Percentiles rank a stretch among this genome's conserved stretches.
These are phyloP conservation scores for Suillus plorans DNA, from an alignment of 768 basidiomycete genomes.

Conservation along the genomic window DNA sequence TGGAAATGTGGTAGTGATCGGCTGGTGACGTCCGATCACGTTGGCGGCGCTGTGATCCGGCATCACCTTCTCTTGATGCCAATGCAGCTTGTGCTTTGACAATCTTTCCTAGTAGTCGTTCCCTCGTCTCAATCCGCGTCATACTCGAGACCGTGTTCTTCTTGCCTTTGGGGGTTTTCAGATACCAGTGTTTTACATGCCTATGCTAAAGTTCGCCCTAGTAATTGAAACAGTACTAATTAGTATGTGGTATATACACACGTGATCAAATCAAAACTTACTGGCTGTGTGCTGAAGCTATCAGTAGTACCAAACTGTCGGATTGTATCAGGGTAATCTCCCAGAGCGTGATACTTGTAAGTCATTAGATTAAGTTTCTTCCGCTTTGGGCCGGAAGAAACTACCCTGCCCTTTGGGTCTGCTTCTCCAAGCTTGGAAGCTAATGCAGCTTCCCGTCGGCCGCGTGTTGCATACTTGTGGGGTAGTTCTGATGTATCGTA, in stretches of 20 bases:
- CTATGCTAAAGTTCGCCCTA: conserved; percentile 39
- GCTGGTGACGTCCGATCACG: conserved; percentile 15
- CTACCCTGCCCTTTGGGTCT: neutral
- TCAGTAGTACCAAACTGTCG: conserved; percentile 32
- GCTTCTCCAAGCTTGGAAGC: neutral
- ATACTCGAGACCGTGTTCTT: conserved; percentile 25
- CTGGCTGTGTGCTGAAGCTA: conserved; percentile 31
- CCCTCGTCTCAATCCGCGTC: conserved; percentile 16
- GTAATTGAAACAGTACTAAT: neutral
- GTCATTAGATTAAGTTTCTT: conserved; percentile 4
- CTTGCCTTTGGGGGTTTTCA: conserved; percentile 32
- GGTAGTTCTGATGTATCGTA: neutral
- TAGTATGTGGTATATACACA: neutral
- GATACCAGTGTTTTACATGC: conserved; percentile 35
- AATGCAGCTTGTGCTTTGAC: neutral
- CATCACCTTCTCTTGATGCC: conserved; percentile 2
- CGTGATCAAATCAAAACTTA: conserved; percentile 14
- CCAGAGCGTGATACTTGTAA: conserved; percentile 15
- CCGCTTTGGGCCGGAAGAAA: neutral
- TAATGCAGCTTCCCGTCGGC: neutral
- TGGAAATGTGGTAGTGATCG: conserved; percentile 25
- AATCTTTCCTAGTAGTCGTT: conserved; percentile 19
- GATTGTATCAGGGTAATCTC: conserved; percentile 13
- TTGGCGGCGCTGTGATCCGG: conserved; percentile 16
- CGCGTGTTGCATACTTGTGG: neutral